Base-by-base conservation (phyloP, 1,284 basidiomycete genomes). In the Hymenochaete sp. region DNA sequence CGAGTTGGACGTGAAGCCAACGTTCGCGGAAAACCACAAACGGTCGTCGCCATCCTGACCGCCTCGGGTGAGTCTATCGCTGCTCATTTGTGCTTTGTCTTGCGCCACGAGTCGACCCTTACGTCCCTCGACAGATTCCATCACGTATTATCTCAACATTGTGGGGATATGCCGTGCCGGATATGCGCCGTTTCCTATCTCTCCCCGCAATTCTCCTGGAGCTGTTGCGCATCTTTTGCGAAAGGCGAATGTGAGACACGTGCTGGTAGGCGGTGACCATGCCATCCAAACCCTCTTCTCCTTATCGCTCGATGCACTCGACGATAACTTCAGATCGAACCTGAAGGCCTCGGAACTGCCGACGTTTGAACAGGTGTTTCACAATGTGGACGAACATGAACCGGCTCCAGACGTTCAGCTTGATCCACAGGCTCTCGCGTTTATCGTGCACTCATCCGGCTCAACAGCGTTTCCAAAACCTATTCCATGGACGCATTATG, bases 401-500 rank as follows among this genome's bases (percentile, higher is more conserved):
- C 10, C 18, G 10, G 27, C 26, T 44, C 19, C 28, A 9, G 16
- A 13, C 11, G 35, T 35, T 13, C n/a, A 48, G 19, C 21, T 24
- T 3, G 36, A 36, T 36, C n/a, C 35, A 3, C 50, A 54, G 19
- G 47, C 42, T 7, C 43, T 44, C 1, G 47, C 47, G n/a, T 19
- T 54, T 8, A 53, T 64, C 42, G 47, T 63, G n/a, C 66, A 67
- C 52, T 66, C 64, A 1, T 64, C 63, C 59, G 61, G 61, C 11
- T 57, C 61, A 7, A 62, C 58, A 8, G 49, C 61, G 1, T 59
- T 60, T 45, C 59, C 60, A 3, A 63, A 62, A 38, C 57, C 57
- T 3, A 57, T 60, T 38, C 42, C 37, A 10, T 44, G 58, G 25
- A 55, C 54, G 9, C 52, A 55, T 22, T 46, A 45, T 1, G 47